Percentiles rank a stretch among this genome's conserved stretches.
These are phyloP conservation scores for Nephelium lappaceum DNA, from an alignment of 345 rosid genomes.

Conservation along the genomic window DNA sequence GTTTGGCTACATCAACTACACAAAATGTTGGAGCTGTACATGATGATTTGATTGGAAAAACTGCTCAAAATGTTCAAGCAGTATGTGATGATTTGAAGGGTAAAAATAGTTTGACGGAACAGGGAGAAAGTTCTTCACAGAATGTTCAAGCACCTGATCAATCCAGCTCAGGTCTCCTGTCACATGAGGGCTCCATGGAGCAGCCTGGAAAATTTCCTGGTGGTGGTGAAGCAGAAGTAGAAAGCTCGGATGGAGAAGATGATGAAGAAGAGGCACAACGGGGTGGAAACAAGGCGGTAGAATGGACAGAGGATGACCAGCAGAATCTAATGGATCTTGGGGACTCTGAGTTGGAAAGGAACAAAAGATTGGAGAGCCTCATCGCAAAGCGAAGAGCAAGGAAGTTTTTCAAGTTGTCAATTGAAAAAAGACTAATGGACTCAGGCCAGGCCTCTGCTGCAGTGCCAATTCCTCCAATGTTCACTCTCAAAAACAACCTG, in stretches of 20 bases:
- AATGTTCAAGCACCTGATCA: constrained; percentile 13
- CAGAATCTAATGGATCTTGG: constrained; percentile 90
- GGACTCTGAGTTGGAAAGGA: constrained; percentile 76
- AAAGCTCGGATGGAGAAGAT: constrained; percentile 44
- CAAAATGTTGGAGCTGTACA: too few species aligned
- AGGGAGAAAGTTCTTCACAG: constrained; percentile 19
- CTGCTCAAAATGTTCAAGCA: neutral
- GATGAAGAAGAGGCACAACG: constrained; percentile 43
- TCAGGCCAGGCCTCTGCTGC: constrained; percentile 29
- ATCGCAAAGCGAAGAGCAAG: constrained; percentile 70
- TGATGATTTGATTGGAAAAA: neutral
- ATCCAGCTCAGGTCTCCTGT: neutral
- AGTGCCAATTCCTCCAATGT: constrained; percentile 46
- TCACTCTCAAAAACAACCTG: constrained; percentile 40
- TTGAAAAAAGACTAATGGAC: constrained; percentile 45
- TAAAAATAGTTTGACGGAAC: neutral
- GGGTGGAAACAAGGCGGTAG: constrained; percentile 46
- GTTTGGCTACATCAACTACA: too few species aligned
- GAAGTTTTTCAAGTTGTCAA: constrained; percentile 48
- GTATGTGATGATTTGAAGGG: constrained; percentile 26
- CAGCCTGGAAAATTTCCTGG: constrained; percentile 21
- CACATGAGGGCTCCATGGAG: constrained; percentile 15
- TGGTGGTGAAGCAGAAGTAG: constrained; percentile 42
- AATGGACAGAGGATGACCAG: constrained; percentile 84
- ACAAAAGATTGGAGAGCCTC: constrained; percentile 74